Conservation (phyloP, 192 early-diverging fungal genomes). For the Entomortierella lignicola region DNA sequence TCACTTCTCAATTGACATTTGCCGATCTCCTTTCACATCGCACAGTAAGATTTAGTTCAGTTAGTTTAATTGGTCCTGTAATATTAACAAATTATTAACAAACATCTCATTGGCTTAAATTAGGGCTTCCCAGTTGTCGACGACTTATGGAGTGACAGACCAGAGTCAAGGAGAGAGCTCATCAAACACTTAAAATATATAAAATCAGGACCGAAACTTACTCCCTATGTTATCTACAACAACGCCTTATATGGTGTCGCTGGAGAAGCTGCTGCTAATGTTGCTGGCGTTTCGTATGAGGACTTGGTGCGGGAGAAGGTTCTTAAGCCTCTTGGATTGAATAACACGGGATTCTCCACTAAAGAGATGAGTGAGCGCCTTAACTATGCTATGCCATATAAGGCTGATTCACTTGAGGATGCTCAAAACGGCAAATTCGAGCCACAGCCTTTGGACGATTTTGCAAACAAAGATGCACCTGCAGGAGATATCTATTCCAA, state of each 20-base stretch:
- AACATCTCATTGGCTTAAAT: neutral
- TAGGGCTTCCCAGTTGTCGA: slow-evolving; percentile 24
- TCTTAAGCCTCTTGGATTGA: slow-evolving; percentile 14
- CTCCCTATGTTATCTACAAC: slow-evolving; percentile 4
- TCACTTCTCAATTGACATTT: slow-evolving; percentile 30
- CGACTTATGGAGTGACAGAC: neutral
- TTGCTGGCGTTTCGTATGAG: slow-evolving; percentile 14
- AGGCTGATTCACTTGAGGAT: slow-evolving; percentile 23
- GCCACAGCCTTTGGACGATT: slow-evolving; percentile 1
- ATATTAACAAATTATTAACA: neutral
- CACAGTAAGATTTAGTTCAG: slow-evolving; percentile 15
- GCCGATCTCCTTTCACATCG: slow-evolving; percentile 30
- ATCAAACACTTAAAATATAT: slow-evolving; percentile 22
- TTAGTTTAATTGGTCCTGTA: too few relatives aligned
- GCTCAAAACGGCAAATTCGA: slow-evolving; percentile 12
- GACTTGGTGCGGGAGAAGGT: slow-evolving; percentile 12
- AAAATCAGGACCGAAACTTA: neutral
- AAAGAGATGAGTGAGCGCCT: slow-evolving; percentile 22
- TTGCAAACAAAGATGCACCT: neutral
- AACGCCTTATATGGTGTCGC: slow-evolving; percentile 25
- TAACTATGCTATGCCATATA: slow-evolving; percentile 18
- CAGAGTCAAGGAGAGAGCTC: slow-evolving; percentile 2
- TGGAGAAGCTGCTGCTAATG: slow-evolving; percentile 35
- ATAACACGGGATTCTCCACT: slow-evolving; percentile 20
- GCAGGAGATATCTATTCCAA: slow-evolving; percentile 14